Evolutionary conservation across 805 yeast species (phyloP).

Genomic region (Dipodascopsis tothii): DNA sequence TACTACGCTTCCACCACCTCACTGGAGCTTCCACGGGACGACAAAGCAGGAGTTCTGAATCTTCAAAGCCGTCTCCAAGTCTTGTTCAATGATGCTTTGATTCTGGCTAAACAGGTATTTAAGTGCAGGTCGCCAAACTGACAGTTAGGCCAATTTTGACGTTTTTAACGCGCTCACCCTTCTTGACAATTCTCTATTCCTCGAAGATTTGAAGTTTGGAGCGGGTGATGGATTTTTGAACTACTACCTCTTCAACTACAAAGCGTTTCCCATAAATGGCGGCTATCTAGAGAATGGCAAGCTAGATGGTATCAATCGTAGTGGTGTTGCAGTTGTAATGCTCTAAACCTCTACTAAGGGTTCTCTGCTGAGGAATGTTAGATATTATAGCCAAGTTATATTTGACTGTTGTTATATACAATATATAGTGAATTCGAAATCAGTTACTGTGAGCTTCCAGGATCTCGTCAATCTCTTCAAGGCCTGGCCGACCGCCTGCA

Average conservation of each 20-base stretch:
- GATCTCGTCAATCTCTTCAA: not conserved
- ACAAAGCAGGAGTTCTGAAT: slow-evolving; percentile 35
- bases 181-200: slow-evolving; percentile 80
- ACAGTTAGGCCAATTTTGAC: slow-evolving; percentile 49
- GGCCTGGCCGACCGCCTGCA: not conserved
- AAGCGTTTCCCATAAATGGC: slow-evolving; percentile 69
- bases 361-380: too few relatives aligned
- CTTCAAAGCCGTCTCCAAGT: slow-evolving; percentile 53
- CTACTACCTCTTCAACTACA: slow-evolving; percentile 87
- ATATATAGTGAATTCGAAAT: too few relatives aligned
- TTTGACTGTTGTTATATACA: too few relatives aligned
- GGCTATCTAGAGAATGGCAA: slow-evolving; percentile 57
- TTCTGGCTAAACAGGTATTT: slow-evolving; percentile 50
- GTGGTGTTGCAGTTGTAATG: slow-evolving; percentile 89
- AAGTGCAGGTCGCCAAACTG: not conserved
- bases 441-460: too few relatives aligned
- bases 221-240: slow-evolving; percentile 88
- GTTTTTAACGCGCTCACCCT: slow-evolving; percentile 89
- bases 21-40: slow-evolving; percentile 33
- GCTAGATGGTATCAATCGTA: slow-evolving; percentile 47
- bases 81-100: slow-evolving; percentile 66
- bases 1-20: slow-evolving; percentile 78
- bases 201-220: slow-evolving; percentile 80
- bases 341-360: slow-evolving; percentile 36
- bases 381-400: too few relatives aligned